Percentiles rank a stretch among this genome's conserved stretches.
Conservation (phyloP, 192 early-diverging fungal species). For the Spizellomyces punctatus region DNA sequence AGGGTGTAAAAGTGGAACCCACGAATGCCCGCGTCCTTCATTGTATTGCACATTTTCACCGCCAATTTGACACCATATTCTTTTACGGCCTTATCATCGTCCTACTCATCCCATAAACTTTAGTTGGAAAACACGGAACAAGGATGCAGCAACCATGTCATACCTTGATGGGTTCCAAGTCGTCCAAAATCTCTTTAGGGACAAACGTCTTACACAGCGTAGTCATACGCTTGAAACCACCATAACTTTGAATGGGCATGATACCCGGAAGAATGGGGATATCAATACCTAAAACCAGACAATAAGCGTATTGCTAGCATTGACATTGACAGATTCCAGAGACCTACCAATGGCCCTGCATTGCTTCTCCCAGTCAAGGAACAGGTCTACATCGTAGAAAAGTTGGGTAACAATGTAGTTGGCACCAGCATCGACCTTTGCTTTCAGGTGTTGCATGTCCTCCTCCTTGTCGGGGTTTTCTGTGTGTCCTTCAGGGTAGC, state of each 20-base stretch:
- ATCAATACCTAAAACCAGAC: slow-evolving; percentile 27
- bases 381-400: slow-evolving; percentile 91
- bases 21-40: slow-evolving; percentile 62
- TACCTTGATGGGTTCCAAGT: slow-evolving; percentile 89
- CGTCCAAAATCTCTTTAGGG: slow-evolving; percentile 82
- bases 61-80: slow-evolving; percentile 89
- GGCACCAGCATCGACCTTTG: slow-evolving; percentile 89
- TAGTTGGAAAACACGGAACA: not conserved
- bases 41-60: slow-evolving; percentile 79
- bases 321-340: not conserved
- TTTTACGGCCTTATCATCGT: slow-evolving; percentile 96
- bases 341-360: slow-evolving; percentile 68
- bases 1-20: slow-evolving; percentile 96
- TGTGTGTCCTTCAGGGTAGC: slow-evolving; percentile 91
- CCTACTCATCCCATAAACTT: slow-evolving; percentile 34
- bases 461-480: slow-evolving; percentile 73
- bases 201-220: slow-evolving; percentile 84
- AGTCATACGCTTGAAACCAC: slow-evolving; percentile 91
- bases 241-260: slow-evolving; percentile 95
- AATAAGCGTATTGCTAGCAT: not conserved
- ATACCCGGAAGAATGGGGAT: slow-evolving; percentile 88
- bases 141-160: not conserved
- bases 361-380: slow-evolving; percentile 75
- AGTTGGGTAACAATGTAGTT: slow-evolving; percentile 94
- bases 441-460: slow-evolving; percentile 81